phyloP scores from a whole-genome alignment of 2,329 filamentous ascomycete species.

The Elsinoe fawcettii region DNA sequence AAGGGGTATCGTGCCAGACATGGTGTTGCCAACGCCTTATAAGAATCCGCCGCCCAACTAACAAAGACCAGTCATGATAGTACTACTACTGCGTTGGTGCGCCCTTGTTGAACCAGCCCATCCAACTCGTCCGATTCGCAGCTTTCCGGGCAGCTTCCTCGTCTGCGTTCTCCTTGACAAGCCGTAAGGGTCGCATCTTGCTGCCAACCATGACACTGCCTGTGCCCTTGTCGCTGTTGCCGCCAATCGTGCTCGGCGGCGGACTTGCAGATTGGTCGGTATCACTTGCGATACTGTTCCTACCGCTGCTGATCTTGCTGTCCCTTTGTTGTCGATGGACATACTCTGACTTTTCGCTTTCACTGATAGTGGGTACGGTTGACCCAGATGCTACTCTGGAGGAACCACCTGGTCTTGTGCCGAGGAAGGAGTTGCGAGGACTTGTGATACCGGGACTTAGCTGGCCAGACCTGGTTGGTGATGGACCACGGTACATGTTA shows the following conservation, averaged over 20 bases:
- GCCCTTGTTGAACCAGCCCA: constrained; percentile 39
- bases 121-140: constrained; percentile 41
- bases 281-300: constrained; percentile 29
- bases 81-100: background rate
- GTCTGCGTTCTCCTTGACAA: constrained; percentile 65
- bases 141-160: constrained; percentile 36
- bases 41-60: background rate
- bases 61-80: background rate
- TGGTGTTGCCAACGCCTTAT: constrained; percentile 2
- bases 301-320: constrained; percentile 23
- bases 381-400: constrained; percentile 28
- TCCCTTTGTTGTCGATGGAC: constrained; percentile 28
- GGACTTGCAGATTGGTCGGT: constrained; percentile 44
- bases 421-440: constrained; percentile 61
- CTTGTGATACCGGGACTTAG: constrained; percentile 46
- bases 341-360: constrained; percentile 18
- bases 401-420: constrained; percentile 30
- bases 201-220: constrained; percentile 45
- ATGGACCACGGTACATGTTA: constrained; percentile 76
- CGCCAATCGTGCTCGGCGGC: constrained; percentile 48
- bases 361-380: constrained; percentile 23
- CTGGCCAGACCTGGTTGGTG: constrained; percentile 29
- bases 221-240: constrained; percentile 25
- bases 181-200: constrained; percentile 74
- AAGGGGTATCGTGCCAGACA: constrained; percentile 15